Evolutionary conservation across 306 rosid species (phyloP).

Genomic region (Cucurbita maxima): DNA sequence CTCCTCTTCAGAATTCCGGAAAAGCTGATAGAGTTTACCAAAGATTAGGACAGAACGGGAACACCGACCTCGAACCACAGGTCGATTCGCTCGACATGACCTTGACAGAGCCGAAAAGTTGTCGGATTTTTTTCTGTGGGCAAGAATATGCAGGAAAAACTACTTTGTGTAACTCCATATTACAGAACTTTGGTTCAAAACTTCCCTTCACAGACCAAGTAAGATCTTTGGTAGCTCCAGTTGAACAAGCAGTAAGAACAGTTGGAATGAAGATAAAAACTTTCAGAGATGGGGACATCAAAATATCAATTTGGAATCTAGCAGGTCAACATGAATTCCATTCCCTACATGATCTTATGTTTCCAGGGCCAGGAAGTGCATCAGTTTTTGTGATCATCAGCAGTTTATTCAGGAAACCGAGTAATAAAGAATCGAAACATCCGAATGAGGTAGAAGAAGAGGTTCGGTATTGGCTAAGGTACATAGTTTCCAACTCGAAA

Average conservation of each 20-base stretch:
- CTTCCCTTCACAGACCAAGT: constrained; percentile 73
- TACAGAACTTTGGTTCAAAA: constrained; percentile 54
- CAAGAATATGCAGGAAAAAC: constrained; percentile 87
- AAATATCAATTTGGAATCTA: constrained; percentile 81
- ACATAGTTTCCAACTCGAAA: constrained; percentile 79
- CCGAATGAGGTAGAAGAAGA: constrained; percentile 78
- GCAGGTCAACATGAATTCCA: constrained; percentile 85
- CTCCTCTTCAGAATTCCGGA: constrained; percentile 65
- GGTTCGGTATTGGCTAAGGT: constrained; percentile 89
- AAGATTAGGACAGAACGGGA: constrained; percentile 80
- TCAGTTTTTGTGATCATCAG: constrained; percentile 58
- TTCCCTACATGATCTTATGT: constrained; percentile 93
- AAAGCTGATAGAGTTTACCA: constrained; percentile 45
- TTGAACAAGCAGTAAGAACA: constrained; percentile 71
- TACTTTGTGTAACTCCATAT: constrained; percentile 65
- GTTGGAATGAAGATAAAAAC: constrained; percentile 73
- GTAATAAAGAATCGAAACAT: constrained; percentile 61
- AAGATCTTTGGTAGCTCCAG: constrained; percentile 61
- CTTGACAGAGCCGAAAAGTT: constrained; percentile 66
- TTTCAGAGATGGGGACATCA: constrained; percentile 64
- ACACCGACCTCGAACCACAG: constrained; percentile 73
- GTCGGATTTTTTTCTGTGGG: constrained; percentile 86
- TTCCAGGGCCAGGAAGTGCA: constrained; percentile 88
- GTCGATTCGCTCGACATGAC: constrained; percentile 83
- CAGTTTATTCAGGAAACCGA: constrained; percentile 62